Percentiles rank a stretch among this genome's conserved stretches.
These are phyloP conservation scores for Paraphaeosphaeria sporulosa DNA, from an alignment of 2,329 filamentous ascomycete species.

Conservation along the genomic window DNA sequence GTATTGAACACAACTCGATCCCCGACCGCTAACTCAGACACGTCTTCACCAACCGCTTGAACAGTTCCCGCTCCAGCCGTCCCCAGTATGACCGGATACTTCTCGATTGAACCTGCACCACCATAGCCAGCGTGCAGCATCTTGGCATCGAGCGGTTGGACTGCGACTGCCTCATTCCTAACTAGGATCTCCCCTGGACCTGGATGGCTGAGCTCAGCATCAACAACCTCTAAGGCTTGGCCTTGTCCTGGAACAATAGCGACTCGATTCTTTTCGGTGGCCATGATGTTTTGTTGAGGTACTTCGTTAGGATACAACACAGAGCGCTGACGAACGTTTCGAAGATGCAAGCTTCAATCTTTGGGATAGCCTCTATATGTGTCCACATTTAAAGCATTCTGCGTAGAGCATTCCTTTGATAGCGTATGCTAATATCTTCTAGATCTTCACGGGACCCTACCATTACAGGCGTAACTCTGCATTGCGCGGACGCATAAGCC, in stretches of 20 bases:
- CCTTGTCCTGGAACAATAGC: constrained; percentile 23
- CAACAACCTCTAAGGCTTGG: constrained; percentile 21
- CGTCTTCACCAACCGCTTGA: constrained; percentile 55
- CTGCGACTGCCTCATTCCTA: constrained; percentile 30
- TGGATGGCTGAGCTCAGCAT: constrained; percentile 19
- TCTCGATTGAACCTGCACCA: constrained; percentile 24
- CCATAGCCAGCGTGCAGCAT: constrained; percentile 34
- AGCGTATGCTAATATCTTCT: constrained; percentile 23
- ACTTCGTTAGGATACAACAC: background rate
- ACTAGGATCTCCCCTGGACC: constrained; percentile 28
- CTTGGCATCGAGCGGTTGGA: constrained; percentile 36
- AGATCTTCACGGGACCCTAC: constrained; percentile 14
- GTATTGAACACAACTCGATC: constrained; percentile 50
- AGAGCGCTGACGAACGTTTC: background rate
- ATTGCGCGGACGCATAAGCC: constrained; percentile 23
- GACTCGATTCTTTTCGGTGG: constrained; percentile 17
- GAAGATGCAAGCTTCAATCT: constrained; percentile 10
- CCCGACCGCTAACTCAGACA: constrained; percentile 52
- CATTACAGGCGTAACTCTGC: background rate
- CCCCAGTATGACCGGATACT: constrained; percentile 29
- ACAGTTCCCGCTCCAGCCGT: constrained; percentile 48
- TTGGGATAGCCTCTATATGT: background rate
- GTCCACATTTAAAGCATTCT: background rate
- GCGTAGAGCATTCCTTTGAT: background rate
- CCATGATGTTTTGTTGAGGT: too few relatives aligned